These are phyloP conservation scores for Priceomyces castillae DNA, from an alignment of 805 yeast genomes.

Conservation along the genomic window DNA sequence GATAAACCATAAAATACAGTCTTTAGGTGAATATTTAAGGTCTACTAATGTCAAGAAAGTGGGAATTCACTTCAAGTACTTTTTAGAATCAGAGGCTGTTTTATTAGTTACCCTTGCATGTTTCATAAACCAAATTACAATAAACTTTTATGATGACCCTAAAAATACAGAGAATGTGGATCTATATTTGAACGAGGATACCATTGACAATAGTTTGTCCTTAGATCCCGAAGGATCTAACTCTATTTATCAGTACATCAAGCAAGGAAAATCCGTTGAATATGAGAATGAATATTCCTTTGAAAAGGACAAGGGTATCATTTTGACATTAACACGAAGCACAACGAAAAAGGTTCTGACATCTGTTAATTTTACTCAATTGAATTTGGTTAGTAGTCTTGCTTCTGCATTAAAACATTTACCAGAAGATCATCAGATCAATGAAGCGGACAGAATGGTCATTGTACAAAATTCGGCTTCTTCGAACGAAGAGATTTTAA, in stretches of 20 bases:
- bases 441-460: conserved; percentile 21
- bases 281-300: conserved; percentile 31
- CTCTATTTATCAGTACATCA: neutral
- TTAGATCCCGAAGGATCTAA: neutral
- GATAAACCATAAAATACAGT: conserved; percentile 28
- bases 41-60: conserved; percentile 14
- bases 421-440: conserved; percentile 37
- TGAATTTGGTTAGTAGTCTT: conserved; percentile 50
- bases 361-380: conserved; percentile 42
- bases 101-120: conserved; percentile 44
- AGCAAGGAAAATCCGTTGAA: conserved; percentile 6
- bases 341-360: conserved; percentile 11
- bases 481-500: conserved; percentile 23
- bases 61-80: conserved; percentile 24
- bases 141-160: conserved; percentile 35
- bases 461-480: conserved; percentile 17
- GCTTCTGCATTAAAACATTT: conserved; percentile 51
- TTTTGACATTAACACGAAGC: conserved; percentile 23
- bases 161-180: conserved; percentile 10
- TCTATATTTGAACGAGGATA: conserved; percentile 1
- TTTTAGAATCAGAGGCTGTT: conserved; percentile 26
- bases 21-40: conserved; percentile 17
- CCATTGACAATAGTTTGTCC: conserved; percentile 3
- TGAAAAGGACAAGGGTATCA: conserved; percentile 37
- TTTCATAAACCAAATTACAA: conserved; percentile 40